Percentiles rank a stretch among this genome's conserved stretches.
Conservation (phyloP, 768 basidiomycete species). For the Chalciporus sphaerocephalus region DNA sequence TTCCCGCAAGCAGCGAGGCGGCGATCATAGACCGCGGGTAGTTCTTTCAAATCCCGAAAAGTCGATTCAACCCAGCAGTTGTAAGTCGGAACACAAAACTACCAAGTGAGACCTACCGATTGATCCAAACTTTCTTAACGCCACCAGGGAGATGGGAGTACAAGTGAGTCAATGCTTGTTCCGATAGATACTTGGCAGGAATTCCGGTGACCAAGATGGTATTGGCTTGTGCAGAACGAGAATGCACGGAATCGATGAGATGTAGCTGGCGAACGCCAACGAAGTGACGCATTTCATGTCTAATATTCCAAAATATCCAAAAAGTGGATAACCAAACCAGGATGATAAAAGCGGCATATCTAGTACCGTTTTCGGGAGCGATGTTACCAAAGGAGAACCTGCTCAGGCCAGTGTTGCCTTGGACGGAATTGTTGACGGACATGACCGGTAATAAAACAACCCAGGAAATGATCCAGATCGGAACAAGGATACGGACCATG, state of each 20-base stretch:
- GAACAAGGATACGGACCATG: conserved; percentile 76
- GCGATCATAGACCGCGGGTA: conserved; percentile 79
- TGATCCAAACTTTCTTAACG: conserved; percentile 88
- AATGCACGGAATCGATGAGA: conserved; percentile 70
- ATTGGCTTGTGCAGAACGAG: conserved; percentile 78
- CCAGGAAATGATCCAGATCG: conserved; percentile 93
- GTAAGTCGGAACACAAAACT: too few species aligned
- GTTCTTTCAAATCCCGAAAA: conserved; percentile 72
- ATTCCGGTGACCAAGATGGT: conserved; percentile 91
- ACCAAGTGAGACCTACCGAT: conserved; percentile 56
- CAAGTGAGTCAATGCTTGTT: conserved; percentile 57
- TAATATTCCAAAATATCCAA: conserved; percentile 85
- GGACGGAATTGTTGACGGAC: conserved; percentile 45
- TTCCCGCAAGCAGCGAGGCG: conserved; percentile 68
- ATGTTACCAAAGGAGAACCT: conserved; percentile 83
- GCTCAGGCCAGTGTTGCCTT: conserved; percentile 54
- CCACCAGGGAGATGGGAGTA: conserved; percentile 89
- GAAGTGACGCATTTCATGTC: conserved; percentile 75
- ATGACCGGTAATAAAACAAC: conserved; percentile 74
- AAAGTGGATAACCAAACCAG: conserved; percentile 73
- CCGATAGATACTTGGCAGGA: conserved; percentile 71
- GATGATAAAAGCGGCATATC: conserved; percentile 78
- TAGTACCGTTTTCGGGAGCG: conserved; percentile 37
- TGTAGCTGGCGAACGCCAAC: conserved; percentile 75
- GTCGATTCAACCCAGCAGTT: background rate